Evolutionary conservation across 805 yeast genomes (phyloP).

Genomic region (Metschnikowia lunata): DNA sequence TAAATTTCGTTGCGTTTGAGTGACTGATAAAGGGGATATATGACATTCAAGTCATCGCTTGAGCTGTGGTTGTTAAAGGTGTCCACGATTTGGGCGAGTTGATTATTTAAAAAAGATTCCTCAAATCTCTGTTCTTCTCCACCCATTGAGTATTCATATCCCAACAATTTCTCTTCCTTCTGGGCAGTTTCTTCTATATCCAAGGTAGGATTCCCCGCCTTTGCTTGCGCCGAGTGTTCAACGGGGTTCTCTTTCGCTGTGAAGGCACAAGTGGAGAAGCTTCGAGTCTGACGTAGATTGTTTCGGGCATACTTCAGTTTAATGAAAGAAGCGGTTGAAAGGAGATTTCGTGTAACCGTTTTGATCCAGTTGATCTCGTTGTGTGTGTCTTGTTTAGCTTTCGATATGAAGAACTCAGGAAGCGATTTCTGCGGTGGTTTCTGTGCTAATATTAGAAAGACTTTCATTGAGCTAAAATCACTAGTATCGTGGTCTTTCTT

Average conservation of each 20-base stretch:
- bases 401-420: constrained; percentile 28
- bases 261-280: constrained; percentile 6
- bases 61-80: constrained; percentile 14
- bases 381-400: constrained; percentile 27
- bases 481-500: constrained; percentile 14
- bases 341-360: constrained; percentile 17
- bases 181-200: not conserved
- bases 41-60: constrained; percentile 27
- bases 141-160: not conserved
- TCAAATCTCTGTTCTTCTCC: constrained; percentile 16
- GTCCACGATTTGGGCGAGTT: constrained; percentile 18
- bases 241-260: not conserved
- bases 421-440: not conserved
- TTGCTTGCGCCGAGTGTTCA: not conserved
- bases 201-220: not conserved
- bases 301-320: constrained; percentile 9
- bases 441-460: constrained; percentile 10
- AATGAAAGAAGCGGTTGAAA: constrained; percentile 21
- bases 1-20: constrained; percentile 30
- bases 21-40: constrained; percentile 41
- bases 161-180: not conserved
- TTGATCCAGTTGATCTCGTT: constrained; percentile 25
- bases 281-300: constrained; percentile 7
- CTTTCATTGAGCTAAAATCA: constrained; percentile 1
- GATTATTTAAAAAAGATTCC: constrained; percentile 18